phyloP scores from a whole-genome alignment of 768 basidiomycete genomes.

The Boletus bicolor region DNA sequence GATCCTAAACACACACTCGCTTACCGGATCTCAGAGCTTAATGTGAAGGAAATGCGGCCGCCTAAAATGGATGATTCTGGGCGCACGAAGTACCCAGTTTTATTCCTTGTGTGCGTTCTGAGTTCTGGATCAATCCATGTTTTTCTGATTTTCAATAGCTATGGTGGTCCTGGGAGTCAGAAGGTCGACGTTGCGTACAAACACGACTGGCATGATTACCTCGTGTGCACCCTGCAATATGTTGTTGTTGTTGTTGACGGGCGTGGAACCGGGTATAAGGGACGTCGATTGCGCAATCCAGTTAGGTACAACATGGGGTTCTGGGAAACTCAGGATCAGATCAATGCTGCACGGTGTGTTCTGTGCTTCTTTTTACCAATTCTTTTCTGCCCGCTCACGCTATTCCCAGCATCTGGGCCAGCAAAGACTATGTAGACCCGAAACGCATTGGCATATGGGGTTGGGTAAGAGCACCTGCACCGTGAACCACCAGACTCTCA shows the following conservation, averaged over 20 bases:
- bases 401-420: conserved; percentile 66
- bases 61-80: conserved; percentile 93
- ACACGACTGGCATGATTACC: conserved; percentile 85
- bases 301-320: conserved; percentile 88
- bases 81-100: conserved; percentile 91
- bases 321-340: conserved; percentile 87
- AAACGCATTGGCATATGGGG: conserved; percentile 95
- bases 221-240: conserved; percentile 78
- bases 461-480: conserved; percentile 61
- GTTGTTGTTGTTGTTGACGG: conserved; percentile 89
- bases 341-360: conserved; percentile 76
- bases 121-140: background rate
- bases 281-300: conserved; percentile 77
- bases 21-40: conserved; percentile 58
- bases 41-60: conserved; percentile 88
- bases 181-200: conserved; percentile 61
- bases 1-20: conserved; percentile 16
- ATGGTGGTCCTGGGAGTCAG: conserved; percentile 90
- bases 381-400: background rate
- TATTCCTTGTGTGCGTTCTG: conserved; percentile 71
- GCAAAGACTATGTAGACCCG: conserved; percentile 84
- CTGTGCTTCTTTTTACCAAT: conserved; percentile 5
- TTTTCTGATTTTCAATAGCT: conserved; percentile 42
- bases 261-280: conserved; percentile 90
- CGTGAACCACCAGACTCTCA: background rate